Evolutionary conservation across 2,329 filamentous ascomycete species (phyloP), one percentile per base, ranked within the genome.

Genomic region (Sporothrix brunneoviolacea): DNA sequence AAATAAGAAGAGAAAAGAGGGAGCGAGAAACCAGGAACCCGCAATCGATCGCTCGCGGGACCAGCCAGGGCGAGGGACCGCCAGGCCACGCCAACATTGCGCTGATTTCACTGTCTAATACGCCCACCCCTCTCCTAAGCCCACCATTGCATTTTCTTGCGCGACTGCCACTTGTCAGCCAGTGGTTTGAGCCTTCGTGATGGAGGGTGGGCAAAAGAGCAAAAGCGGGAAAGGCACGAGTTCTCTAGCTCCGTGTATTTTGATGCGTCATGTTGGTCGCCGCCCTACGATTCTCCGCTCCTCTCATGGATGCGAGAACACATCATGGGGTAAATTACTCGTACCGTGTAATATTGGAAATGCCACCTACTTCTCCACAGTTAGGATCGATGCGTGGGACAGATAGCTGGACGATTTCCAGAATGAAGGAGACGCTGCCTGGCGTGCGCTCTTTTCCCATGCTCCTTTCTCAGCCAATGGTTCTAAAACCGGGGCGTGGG

Each of bases 131-230:
- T 10, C 24, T 28, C 10, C 24, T 28, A 10, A 28, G 24, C 24
- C 24, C 24, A 28, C 24, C 24, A 28, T 28, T 10, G 10, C 24
- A 6, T 28, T 28, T 28, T 28, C 24, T 28, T 28, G 10, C 24
- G 24, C 6, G 24, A 10, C 22, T 63, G 62, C 62, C 62, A 65
- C 62, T 63, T 65, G 62, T 60, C 62, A 64, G 53, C 58, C 60
- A 52, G 58, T 60, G 58, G 58, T 59, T 60, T 59, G 60, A 57
- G 55, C 53, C 55, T 22, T 36, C 19, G 39, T 22, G 22, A 32
- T 35, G 18, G 7, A 19, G 28, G n/a, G 10, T 12, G n/a, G 3
- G 21, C 21, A 15, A 18, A 21, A 42, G 38, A 36, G 47, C n/a
- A n/a, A n/a, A n/a, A n/a, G n/a, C n/a, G n/a, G n/a, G n/a, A n/a